Conservation (phyloP, 2,329 filamentous ascomycete genomes). For the Ophiostoma australiae region DNA sequence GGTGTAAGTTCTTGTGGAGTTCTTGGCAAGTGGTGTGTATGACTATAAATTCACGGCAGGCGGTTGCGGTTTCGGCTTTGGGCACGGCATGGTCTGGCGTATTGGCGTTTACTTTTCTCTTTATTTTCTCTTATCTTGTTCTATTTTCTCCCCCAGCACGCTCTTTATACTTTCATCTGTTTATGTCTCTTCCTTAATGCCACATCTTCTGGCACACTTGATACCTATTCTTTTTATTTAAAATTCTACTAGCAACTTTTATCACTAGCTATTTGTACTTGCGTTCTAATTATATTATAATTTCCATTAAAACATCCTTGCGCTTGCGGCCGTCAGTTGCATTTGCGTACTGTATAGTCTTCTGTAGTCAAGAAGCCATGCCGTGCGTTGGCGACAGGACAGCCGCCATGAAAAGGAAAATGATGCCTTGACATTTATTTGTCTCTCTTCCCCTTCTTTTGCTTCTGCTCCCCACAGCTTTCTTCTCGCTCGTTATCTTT, state of each 20-base stretch:
- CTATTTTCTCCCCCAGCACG: not conserved
- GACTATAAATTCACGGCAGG: not conserved
- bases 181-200: not conserved
- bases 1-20: conserved; percentile 38
- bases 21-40: not conserved
- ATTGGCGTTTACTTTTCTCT: not conserved
- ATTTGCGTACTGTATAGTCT: not conserved
- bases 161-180: not conserved
- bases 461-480: no score
- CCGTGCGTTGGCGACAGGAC: not conserved
- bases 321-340: not conserved
- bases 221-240: conserved; percentile 5
- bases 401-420: no score
- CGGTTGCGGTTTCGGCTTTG: not conserved
- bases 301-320: not conserved
- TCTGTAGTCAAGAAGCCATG: not conserved
- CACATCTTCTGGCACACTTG: conserved; percentile 1
- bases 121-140: not conserved
- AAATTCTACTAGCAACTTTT: not conserved
- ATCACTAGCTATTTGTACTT: not conserved
- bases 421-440: no score
- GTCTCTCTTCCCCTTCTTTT: no score
- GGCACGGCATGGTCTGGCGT: conserved; percentile 6
- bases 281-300: not conserved
- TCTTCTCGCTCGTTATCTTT: no score